A percentile compares a stretch with the other conserved stretches of the same genome.
Conservation (phyloP, 805 yeast genomes). For the Metschnikowia picachoensis region DNA sequence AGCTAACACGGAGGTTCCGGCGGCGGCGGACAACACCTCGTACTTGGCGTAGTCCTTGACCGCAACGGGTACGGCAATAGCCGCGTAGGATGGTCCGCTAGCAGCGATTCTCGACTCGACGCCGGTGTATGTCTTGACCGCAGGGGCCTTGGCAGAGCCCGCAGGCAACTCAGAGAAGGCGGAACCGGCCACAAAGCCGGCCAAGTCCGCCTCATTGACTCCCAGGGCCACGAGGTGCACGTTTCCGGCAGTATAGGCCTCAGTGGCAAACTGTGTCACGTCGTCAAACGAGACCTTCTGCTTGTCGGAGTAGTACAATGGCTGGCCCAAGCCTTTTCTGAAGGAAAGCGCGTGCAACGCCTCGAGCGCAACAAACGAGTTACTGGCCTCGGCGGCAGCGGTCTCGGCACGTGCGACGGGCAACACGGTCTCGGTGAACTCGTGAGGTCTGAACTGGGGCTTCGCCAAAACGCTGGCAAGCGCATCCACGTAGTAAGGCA, state of each 20-base stretch:
- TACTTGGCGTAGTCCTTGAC: constrained; percentile 59
- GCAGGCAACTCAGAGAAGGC: constrained; percentile 59
- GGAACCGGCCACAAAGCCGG: constrained; percentile 61
- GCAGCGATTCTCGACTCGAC: constrained; percentile 65
- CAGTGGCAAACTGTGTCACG: constrained; percentile 60
- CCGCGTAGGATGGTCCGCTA: constrained; percentile 65
- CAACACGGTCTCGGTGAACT: constrained; percentile 72
- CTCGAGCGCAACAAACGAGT: constrained; percentile 66
- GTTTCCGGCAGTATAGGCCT: constrained; percentile 67
- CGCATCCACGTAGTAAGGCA: constrained; percentile 88
- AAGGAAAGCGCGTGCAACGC: constrained; percentile 75
- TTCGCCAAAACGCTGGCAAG: constrained; percentile 69
- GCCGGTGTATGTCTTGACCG: constrained; percentile 47
- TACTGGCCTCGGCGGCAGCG: constrained; percentile 45
- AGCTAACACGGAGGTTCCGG: constrained; percentile 58
- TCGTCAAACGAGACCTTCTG: constrained; percentile 55
- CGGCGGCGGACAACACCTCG: constrained; percentile 67
- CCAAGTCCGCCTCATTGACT: constrained; percentile 67
- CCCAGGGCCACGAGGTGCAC: constrained; percentile 71
- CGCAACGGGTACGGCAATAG: constrained; percentile 76
- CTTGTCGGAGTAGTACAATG: constrained; percentile 70
- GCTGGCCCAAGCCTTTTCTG: constrained; percentile 85
- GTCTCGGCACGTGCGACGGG: constrained; percentile 73
- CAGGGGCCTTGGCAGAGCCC: constrained; percentile 48
- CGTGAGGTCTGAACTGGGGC: constrained; percentile 78